Evolutionary conservation across 2,329 filamentous ascomycete genomes (phyloP).

Genomic region (Trichothecium roseum): DNA sequence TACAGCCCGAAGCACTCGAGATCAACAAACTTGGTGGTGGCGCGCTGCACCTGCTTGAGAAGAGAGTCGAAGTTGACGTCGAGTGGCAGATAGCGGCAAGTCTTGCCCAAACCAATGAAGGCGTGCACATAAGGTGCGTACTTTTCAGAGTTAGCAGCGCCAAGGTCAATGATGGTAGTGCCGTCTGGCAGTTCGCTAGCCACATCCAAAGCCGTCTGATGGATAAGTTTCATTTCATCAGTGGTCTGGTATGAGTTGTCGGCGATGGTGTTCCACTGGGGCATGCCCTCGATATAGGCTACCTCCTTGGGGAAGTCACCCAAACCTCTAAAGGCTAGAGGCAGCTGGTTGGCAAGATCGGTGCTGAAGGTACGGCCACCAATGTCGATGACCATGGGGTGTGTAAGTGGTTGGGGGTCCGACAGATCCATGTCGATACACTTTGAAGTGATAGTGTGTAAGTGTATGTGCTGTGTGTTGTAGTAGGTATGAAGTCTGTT

Average conservation of each 20-base stretch:
- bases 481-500: no score
- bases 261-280: conserved; percentile 9
- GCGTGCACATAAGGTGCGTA: conserved; percentile 10
- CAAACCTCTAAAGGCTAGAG: conserved; percentile 4
- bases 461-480: no score
- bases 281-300: conserved; percentile 11
- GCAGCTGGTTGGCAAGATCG: conserved; percentile 6
- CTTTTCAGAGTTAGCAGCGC: conserved; percentile 11
- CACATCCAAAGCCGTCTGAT: conserved; percentile 6
- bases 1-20: conserved; percentile 9
- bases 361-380: conserved; percentile 8
- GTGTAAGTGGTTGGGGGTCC: neutral
- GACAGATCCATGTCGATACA: conserved; percentile 7
- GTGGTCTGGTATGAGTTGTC: conserved; percentile 11
- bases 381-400: conserved; percentile 10
- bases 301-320: conserved; percentile 14
- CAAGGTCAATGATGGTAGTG: conserved; percentile 10
- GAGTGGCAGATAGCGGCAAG: conserved; percentile 8
- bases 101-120: conserved; percentile 8
- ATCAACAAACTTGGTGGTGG: conserved; percentile 5
- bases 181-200: conserved; percentile 4
- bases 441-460: no score
- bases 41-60: conserved; percentile 4
- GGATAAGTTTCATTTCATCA: conserved; percentile 9
- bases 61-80: conserved; percentile 8